Conservation (phyloP, 2,329 filamentous ascomycete species). For the Colletotrichum sp. region DNA sequence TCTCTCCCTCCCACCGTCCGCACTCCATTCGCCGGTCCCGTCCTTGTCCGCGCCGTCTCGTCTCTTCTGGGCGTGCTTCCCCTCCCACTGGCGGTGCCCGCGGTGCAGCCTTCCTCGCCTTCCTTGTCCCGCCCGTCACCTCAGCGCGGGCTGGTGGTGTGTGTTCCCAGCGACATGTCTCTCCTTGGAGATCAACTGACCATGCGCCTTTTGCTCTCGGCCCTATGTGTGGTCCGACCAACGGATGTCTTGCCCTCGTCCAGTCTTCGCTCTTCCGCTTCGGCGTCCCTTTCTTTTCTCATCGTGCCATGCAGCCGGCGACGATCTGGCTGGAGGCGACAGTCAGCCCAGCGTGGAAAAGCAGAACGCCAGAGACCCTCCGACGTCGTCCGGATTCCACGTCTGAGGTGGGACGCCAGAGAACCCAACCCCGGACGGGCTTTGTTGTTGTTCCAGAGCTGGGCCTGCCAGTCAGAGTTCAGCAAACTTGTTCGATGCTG, state of each 20-base stretch:
- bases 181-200: slow-evolving; percentile 15
- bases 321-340: background rate
- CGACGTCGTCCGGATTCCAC: slow-evolving; percentile 5
- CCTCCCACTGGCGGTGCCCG: background rate
- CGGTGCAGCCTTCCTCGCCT: background rate
- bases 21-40: background rate
- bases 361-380: background rate
- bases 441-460: background rate
- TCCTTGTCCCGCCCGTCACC: background rate
- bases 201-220: slow-evolving; percentile 10
- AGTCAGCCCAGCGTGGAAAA: background rate
- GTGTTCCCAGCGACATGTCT: slow-evolving; percentile 13
- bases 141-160: background rate
- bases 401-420: background rate
- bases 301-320: background rate
- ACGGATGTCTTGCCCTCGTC: slow-evolving; percentile 12
- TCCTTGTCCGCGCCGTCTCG: background rate
- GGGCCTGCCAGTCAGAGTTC: background rate
- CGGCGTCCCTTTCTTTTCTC: background rate
- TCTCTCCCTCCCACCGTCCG: background rate
- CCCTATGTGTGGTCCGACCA: slow-evolving; percentile 1
- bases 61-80: background rate
- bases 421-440: background rate
- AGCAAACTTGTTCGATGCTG: slow-evolving; percentile 14
- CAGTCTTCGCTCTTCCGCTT: slow-evolving; percentile 5